These are phyloP conservation scores for Quercus suber DNA, from an alignment of 306 rosid genomes.

Conservation along the genomic window DNA sequence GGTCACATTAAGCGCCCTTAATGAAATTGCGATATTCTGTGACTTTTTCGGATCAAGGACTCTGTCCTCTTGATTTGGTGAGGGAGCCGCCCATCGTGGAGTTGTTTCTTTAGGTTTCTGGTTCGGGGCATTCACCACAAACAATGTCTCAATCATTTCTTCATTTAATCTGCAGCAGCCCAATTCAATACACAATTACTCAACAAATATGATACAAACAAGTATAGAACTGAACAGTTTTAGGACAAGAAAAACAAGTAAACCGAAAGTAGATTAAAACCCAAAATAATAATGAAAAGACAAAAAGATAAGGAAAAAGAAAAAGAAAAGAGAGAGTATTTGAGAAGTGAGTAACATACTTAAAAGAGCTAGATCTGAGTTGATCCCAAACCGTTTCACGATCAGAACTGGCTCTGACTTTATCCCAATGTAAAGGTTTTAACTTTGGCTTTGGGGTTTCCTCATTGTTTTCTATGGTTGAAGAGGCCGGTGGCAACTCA, in stretches of 20 bases:
- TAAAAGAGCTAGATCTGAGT: constrained; percentile 85
- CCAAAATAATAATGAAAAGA: neutral
- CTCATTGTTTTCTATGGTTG: constrained; percentile 33
- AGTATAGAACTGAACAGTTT: neutral
- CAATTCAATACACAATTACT: constrained; percentile 16
- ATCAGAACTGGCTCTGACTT: constrained; percentile 95
- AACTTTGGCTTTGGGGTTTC: constrained; percentile 70
- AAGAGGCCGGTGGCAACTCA: constrained; percentile 52
- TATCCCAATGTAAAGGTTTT: constrained; percentile 98
- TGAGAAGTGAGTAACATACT: constrained; percentile 45
- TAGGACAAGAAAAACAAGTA: neutral
- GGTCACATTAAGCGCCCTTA: constrained; percentile 83
- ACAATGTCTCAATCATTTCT: constrained; percentile 90
- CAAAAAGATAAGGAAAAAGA: neutral
- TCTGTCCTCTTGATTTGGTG: constrained; percentile 51
- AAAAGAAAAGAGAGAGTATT: neutral
- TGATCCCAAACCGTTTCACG: constrained; percentile 99
- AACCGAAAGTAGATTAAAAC: neutral
- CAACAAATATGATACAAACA: constrained; percentile 15
- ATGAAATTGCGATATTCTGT: constrained; percentile 82
- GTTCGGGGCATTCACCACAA: constrained; percentile 59
- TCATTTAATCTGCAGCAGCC: constrained; percentile 72
- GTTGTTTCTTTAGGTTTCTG: constrained; percentile 43
- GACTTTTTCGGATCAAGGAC: constrained; percentile 91
- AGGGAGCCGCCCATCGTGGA: constrained; percentile 43